Percentiles rank a stretch among this genome's conserved stretches.
These are phyloP conservation scores for Nakazawaea ambrosiae DNA, from an alignment of 805 yeast genomes.

Conservation along the genomic window DNA sequence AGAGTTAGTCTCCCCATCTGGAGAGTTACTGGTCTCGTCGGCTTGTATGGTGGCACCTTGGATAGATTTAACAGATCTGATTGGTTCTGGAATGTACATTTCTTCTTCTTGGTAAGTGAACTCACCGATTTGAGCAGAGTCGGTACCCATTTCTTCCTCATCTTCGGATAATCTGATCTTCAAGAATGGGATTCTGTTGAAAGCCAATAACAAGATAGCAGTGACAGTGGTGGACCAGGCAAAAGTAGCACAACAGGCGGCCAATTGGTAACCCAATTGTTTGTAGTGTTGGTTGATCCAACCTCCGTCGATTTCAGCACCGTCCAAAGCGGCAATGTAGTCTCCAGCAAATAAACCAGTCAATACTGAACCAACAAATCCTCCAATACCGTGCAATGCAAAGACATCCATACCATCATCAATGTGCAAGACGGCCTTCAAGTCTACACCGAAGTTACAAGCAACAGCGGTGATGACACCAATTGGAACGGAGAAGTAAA, in stretches of 20 bases:
- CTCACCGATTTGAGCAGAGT: conserved; percentile 87
- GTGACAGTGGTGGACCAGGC: conserved; percentile 75
- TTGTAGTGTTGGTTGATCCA: conserved; percentile 79
- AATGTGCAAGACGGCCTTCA: conserved; percentile 62
- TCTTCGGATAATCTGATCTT: conserved; percentile 79
- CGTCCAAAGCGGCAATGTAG: conserved; percentile 81
- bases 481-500: conserved; percentile 79
- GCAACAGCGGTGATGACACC: conserved; percentile 72
- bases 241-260: conserved; percentile 65
- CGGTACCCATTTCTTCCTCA: conserved; percentile 85
- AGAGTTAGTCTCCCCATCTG: conserved; percentile 3
- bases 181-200: conserved; percentile 76
- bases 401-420: conserved; percentile 96
- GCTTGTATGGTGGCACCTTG: conserved; percentile 3
- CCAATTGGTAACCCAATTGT: conserved; percentile 85
- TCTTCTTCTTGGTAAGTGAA: conserved; percentile 65
- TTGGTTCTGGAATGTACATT: conserved; percentile 70
- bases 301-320: conserved; percentile 70
- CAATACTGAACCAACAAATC: conserved; percentile 71
- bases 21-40: conserved; percentile 5
- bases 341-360: conserved; percentile 93
- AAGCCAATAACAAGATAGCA: conserved; percentile 51
- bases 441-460: conserved; percentile 81
- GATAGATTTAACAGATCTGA: conserved; percentile 46
- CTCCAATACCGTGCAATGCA: conserved; percentile 93